Conservation (phyloP, 768 basidiomycete genomes). For the Podaxis sp. region DNA sequence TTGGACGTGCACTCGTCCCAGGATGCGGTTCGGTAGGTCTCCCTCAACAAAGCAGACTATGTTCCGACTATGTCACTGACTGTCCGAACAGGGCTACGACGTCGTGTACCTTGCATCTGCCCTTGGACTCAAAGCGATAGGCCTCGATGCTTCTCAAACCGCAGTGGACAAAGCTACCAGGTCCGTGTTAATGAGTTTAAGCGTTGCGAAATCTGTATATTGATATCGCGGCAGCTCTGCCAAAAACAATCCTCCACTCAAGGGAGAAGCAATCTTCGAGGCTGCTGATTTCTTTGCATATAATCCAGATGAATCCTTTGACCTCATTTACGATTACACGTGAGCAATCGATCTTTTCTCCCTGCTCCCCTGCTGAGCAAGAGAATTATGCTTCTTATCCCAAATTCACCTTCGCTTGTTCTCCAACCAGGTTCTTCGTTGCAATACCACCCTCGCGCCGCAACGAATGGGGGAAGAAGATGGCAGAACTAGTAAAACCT, state of each 20-base stretch:
- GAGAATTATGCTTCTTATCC: background rate
- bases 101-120: constrained; percentile 46
- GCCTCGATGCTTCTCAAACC: constrained; percentile 52
- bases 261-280: constrained; percentile 33
- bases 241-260: background rate
- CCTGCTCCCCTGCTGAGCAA: background rate
- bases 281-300: constrained; percentile 53
- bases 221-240: constrained; percentile 7
- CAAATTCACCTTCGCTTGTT: background rate
- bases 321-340: constrained; percentile 68
- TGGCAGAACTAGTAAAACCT: constrained; percentile 49
- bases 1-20: constrained; percentile 27
- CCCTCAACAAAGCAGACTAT: background rate
- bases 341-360: constrained; percentile 18
- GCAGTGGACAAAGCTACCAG: constrained; percentile 45
- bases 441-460: constrained; percentile 58
- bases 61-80: background rate
- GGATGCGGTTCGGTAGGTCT: constrained; percentile 45
- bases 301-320: constrained; percentile 35
- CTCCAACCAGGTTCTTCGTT: constrained; percentile 57
- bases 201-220: background rate
- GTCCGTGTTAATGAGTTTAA: constrained; percentile 20
- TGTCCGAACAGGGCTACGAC: constrained; percentile 52
- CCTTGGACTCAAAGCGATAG: constrained; percentile 44
- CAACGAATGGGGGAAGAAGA: constrained; percentile 52